Evolutionary conservation across 345 rosid species (phyloP).

Genomic region (Salix purpurea): DNA sequence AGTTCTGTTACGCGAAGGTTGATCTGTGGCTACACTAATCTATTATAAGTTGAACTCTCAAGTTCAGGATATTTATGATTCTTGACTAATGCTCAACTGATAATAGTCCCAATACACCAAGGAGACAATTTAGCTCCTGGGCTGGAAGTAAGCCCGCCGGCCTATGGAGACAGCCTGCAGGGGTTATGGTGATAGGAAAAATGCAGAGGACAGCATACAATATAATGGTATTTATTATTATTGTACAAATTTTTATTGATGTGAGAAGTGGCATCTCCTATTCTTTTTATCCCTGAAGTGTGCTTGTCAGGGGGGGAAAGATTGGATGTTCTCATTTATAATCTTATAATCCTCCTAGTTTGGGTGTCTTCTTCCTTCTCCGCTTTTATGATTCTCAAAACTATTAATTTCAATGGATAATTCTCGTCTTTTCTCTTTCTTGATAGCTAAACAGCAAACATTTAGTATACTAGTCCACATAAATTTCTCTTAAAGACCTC

Average conservation of each 20-base stretch:
- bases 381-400: too few species aligned
- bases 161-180: neutral
- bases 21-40: constrained; percentile 1
- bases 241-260: neutral
- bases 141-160: neutral
- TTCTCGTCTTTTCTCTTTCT: too few species aligned
- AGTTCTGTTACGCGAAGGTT: constrained; percentile 17
- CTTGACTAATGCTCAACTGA: neutral
- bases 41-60: constrained; percentile 26
- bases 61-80: constrained; percentile 19
- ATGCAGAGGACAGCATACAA: neutral
- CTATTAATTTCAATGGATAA: too few species aligned
- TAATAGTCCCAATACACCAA: neutral
- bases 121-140: neutral
- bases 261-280: neutral
- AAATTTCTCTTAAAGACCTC: too few species aligned
- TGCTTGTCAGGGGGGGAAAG: too few species aligned
- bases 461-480: too few species aligned
- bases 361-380: too few species aligned
- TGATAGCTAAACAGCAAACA: too few species aligned
- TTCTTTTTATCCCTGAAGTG: too few species aligned
- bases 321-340: too few species aligned
- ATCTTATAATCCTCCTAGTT: too few species aligned
- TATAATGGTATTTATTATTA: constrained; percentile 1
- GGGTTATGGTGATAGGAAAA: neutral